Evolutionary conservation across 176 grass and related monocot species (phyloP).

Genomic region (Avena sativa): DNA sequence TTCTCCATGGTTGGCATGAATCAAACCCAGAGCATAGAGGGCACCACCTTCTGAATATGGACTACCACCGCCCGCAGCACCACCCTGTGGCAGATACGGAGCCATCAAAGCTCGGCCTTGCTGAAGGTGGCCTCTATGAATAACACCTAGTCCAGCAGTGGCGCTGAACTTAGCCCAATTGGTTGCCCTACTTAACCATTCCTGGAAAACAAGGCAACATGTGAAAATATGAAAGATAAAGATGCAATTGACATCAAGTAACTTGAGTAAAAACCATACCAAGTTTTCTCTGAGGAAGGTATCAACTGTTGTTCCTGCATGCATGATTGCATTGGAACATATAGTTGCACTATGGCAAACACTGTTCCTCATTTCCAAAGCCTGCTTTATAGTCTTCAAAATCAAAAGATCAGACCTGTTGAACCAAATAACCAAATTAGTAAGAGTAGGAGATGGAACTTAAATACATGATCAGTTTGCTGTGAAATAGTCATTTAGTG

Average conservation of each 20-base stretch:
- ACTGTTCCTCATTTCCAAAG: slow-evolving; percentile 98
- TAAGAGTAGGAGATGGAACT: not conserved
- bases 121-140: slow-evolving; percentile 98
- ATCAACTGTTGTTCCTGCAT: slow-evolving; percentile 98
- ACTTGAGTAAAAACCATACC: slow-evolving; percentile 52
- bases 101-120: slow-evolving; percentile 98
- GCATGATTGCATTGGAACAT: slow-evolving; percentile 98
- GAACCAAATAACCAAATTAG: slow-evolving; percentile 32
- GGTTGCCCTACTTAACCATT: slow-evolving; percentile 97
- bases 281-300: slow-evolving; percentile 98
- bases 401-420: slow-evolving; percentile 96
- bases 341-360: slow-evolving; percentile 99
- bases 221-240: slow-evolving; percentile 22
- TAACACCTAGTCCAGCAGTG: slow-evolving; percentile 94
- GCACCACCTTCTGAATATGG: slow-evolving; percentile 98
- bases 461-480: not conserved
- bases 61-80: slow-evolving; percentile 87
- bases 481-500: not conserved
- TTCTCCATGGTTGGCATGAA: slow-evolving; percentile 99
- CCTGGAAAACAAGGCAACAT: slow-evolving; percentile 51
- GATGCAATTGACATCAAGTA: slow-evolving; percentile 13
- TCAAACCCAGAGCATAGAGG: slow-evolving; percentile 93
- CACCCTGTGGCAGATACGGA: slow-evolving; percentile 93
- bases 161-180: slow-evolving; percentile 99
- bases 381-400: slow-evolving; percentile 98